Conservation (phyloP, 441 rosid genomes). For the Populus hybrid region DNA sequence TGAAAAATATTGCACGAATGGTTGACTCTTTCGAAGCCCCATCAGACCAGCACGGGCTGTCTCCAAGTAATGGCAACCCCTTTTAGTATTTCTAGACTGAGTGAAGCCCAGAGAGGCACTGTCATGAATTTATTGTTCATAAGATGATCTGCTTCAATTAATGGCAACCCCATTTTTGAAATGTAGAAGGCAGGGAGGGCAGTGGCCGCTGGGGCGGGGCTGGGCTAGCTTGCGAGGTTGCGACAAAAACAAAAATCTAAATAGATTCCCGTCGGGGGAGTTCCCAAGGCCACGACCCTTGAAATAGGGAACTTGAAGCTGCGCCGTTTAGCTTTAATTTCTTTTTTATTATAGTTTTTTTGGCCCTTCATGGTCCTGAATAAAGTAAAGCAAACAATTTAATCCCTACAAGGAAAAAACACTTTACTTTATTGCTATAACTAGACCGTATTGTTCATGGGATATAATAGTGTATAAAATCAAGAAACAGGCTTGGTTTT, state of each 20-base stretch:
- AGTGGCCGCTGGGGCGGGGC: neutral
- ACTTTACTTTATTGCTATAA: neutral
- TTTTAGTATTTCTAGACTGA: no score
- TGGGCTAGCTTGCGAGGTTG: neutral
- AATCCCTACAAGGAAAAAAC: conserved; percentile 6
- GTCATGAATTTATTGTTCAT: no score
- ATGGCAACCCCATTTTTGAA: neutral
- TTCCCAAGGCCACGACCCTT: conserved; percentile 68
- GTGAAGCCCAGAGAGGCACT: no score
- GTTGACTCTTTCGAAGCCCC: no score
- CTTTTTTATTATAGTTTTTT: neutral
- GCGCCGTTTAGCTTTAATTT: conserved; percentile 63
- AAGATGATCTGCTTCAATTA: no score
- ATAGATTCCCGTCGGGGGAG: conserved; percentile 50
- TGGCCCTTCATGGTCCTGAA: conserved; percentile 26
- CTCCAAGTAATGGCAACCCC: no score
- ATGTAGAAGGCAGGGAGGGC: neutral
- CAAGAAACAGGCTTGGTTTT: conserved; percentile 18
- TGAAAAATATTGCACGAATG: no score
- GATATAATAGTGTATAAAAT: neutral
- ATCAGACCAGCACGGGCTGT: no score
- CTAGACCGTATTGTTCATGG: neutral
- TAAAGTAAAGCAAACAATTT: conserved; percentile 13
- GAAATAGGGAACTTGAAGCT: conserved; percentile 49
- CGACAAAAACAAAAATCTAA: conserved; percentile 28